phyloP scores from a whole-genome alignment of 768 basidiomycete species.

The Suillus hirtellus region DNA sequence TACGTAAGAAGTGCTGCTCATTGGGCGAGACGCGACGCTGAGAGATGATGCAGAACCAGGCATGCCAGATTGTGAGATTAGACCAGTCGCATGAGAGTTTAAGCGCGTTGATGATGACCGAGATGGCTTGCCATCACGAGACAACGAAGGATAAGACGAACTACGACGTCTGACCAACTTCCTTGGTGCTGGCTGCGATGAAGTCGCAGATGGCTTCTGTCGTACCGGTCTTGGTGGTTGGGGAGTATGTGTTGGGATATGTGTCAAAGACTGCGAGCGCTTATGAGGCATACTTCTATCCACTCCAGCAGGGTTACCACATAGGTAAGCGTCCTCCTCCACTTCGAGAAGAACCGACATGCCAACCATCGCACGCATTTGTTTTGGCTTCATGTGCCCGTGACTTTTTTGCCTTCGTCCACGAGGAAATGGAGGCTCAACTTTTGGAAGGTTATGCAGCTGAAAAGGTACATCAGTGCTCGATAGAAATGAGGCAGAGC shows the following conservation, averaged over 20 bases:
- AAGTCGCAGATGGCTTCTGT: slow-evolving; percentile 18
- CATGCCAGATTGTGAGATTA: slow-evolving; percentile 7
- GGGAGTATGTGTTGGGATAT: slow-evolving; percentile 13
- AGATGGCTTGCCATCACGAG: slow-evolving; percentile 11
- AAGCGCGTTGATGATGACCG: slow-evolving; percentile 8
- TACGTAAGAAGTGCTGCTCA: slow-evolving; percentile 16
- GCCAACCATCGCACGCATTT: slow-evolving; percentile 47
- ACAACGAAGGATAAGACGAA: slow-evolving; percentile 30
- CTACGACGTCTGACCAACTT: slow-evolving; percentile 29
- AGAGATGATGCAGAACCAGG: slow-evolving; percentile 12
- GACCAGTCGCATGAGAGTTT: slow-evolving; percentile 5
- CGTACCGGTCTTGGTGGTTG: slow-evolving; percentile 19
- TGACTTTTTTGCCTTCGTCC: slow-evolving; percentile 29
- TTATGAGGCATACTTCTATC: slow-evolving; percentile 17
- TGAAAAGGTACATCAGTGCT: slow-evolving; percentile 3
- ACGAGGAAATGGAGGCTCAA: slow-evolving; percentile 20
- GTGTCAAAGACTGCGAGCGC: slow-evolving; percentile 18
- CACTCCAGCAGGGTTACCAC: neutral
- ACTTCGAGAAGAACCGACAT: slow-evolving; percentile 57
- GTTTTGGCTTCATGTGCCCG: slow-evolving; percentile 26
- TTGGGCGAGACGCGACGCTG: slow-evolving; percentile 18
- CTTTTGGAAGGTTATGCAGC: slow-evolving; percentile 10
- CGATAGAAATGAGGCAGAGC: slow-evolving; percentile 23
- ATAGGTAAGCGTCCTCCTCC: slow-evolving; percentile 43
- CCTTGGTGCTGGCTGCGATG: slow-evolving; percentile 23